phyloP scores from a whole-genome alignment of 2,329 filamentous ascomycete genomes.

The Fusarium floridanum region DNA sequence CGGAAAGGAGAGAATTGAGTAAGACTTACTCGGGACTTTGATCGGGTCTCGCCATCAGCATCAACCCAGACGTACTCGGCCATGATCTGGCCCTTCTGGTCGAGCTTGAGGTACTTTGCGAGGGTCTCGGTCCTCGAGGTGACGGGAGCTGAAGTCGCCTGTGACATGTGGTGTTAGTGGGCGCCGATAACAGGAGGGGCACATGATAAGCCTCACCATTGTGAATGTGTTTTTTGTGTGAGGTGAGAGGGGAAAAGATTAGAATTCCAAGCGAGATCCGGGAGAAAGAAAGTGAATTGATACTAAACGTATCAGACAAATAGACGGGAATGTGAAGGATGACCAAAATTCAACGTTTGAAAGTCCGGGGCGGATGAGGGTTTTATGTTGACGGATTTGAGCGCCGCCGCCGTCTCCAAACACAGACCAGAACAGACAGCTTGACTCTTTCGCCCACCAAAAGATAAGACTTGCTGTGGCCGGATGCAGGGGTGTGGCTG shows the following conservation, averaged over 20 bases:
- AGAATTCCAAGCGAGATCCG: conserved; percentile 7
- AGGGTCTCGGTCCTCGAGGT: conserved; percentile 61
- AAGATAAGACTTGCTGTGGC: conserved; percentile 45
- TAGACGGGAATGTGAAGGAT: conserved; percentile 42
- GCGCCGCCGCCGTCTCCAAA: conserved; percentile 33
- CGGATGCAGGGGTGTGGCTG: conserved; percentile 47
- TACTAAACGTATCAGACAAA: conserved; percentile 38
- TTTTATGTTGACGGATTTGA: conserved; percentile 46
- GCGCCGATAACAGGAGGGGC: conserved; percentile 15
- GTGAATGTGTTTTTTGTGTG: conserved; percentile 24
- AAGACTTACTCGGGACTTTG: conserved; percentile 91
- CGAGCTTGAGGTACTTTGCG: conserved; percentile 90
- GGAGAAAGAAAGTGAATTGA: conserved; percentile 24
- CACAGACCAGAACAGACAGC: neutral
- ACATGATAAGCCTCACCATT: conserved; percentile 38
- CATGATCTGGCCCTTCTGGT: conserved; percentile 89
- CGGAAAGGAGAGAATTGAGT: conserved; percentile 10
- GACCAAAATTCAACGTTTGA: conserved; percentile 27
- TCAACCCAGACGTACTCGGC: conserved; percentile 99
- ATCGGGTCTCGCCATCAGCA: conserved; percentile 83
- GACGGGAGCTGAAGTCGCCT: conserved; percentile 32
- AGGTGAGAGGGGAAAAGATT: neutral
- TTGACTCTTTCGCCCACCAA: conserved; percentile 35
- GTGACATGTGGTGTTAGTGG: conserved; percentile 29
- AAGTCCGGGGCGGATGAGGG: conserved; percentile 42